Evolutionary conservation across 768 basidiomycete genomes (phyloP), one percentile per base, ranked within the genome.

Genomic region (Suillus clintonianus): DNA sequence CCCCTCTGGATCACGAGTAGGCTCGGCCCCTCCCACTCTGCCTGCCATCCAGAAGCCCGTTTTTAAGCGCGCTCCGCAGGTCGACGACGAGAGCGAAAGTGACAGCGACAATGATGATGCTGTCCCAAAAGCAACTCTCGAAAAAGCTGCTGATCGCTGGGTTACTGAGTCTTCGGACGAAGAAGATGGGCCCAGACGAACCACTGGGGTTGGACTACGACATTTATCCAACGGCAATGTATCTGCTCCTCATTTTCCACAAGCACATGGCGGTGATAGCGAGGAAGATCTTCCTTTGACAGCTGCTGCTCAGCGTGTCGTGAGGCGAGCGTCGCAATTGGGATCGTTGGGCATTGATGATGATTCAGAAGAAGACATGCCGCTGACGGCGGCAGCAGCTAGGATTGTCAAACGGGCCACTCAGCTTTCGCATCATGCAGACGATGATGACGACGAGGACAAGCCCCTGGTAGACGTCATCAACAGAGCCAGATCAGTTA

Each of bases 281-380:
- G 92, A 92, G 60, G 92, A 94, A 67, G 92, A 95, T 76, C 67
- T 93, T 48, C 94, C 94, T 3, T 80, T 95, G 10, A 85, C 87
- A 30, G 85, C 84, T 3, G 85, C 89, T 9, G 78, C 87, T n/a
- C 78, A 80, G 61, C 84, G 85, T 41, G 86, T 81, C n/a, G 76
- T 77, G 24, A 82, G 82, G 63, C 84, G 86, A 54, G 78, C 74
- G 30, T 77, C 76, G 11, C 68, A 76, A 41, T 62, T 69, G 41
- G 45, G 64, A 53, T 60, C 34, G 36, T 65, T 59, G 37, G 59
- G 17, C 47, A 69, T 65, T 19, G 81, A 81, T 53, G 83, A 83
- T 9, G 86, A 87, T 65, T 88, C 88, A 64, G 89, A 90, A 64
- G 89, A 91, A 65, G 90, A 92, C 73, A 62, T 90, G 19, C 91